Percentiles rank a stretch among this genome's conserved stretches.
These are phyloP conservation scores for Cadophora luteo-olivacea DNA, from an alignment of 2,329 filamentous ascomycete species.

Conservation along the genomic window DNA sequence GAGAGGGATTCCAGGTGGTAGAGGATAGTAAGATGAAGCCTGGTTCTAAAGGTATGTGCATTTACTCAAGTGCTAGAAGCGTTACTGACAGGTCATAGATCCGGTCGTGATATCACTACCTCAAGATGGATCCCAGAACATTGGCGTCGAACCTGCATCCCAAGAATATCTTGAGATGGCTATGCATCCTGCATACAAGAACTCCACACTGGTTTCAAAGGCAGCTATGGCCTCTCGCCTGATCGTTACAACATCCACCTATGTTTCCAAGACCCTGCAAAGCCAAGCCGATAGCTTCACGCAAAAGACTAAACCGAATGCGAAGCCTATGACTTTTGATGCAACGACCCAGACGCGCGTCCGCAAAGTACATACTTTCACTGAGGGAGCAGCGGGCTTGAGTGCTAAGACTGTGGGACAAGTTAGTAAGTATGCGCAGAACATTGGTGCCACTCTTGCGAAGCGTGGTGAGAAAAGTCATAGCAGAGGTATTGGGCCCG, in stretches of 20 bases:
- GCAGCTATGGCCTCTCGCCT: conserved; percentile 88
- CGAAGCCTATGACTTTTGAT: conserved; percentile 86
- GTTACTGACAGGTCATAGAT: conserved; percentile 54
- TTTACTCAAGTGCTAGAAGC: not conserved
- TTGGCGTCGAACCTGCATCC: conserved; percentile 70
- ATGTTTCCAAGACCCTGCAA: conserved; percentile 79
- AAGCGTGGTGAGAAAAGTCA: conserved; percentile 63
- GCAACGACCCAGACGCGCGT: conserved; percentile 84
- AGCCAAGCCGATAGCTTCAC: conserved; percentile 82
- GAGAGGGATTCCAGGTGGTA: conserved; percentile 79
- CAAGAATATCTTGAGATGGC: conserved; percentile 78
- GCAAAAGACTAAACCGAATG: conserved; percentile 76
- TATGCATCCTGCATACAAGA: conserved; percentile 89
- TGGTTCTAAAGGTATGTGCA: conserved; percentile 83
- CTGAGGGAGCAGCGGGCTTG: conserved; percentile 76
- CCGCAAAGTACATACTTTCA: conserved; percentile 89
- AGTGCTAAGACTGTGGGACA: conserved; percentile 88
- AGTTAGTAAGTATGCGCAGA: conserved; percentile 85
- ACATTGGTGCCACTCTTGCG: conserved; percentile 78
- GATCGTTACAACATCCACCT: conserved; percentile 85
- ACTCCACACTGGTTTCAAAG: conserved; percentile 84
- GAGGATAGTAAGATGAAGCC: conserved; percentile 78
- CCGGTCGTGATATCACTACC: conserved; percentile 82
- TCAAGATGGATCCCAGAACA: conserved; percentile 67
- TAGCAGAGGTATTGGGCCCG: conserved; percentile 68